Evolutionary conservation across 2,329 filamentous ascomycete genomes (phyloP), one percentile per base, ranked within the genome.

Genomic region (Immersiporthe knoxdaviesiana): DNA sequence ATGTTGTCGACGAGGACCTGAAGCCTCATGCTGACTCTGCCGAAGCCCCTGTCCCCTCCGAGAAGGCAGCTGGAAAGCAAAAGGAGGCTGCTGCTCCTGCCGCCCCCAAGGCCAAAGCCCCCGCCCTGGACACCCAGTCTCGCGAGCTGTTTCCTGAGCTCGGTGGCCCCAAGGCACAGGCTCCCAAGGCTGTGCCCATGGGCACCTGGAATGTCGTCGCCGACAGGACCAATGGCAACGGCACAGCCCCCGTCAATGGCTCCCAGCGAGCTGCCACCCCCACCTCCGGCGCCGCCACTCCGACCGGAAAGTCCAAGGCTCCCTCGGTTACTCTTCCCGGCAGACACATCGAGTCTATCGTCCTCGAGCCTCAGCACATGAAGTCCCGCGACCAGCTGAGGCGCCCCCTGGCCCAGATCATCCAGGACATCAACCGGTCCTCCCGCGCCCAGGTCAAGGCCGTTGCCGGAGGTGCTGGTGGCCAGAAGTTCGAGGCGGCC

Each of bases 91-190:
- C 66, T 21, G 67, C 63, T 50, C 24, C 66, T 56, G 37, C 66
- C n/a, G 24, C 66, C n/a, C 54, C 64, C 27, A 84, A 62, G 37
- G 14, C 84, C 47, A 78, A 58, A 72, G 56, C 80, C 41, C 80
- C 81, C 58, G 75, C 84, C 65, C 83, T 97, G 71, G 93, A 98
- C 79, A 94, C 93, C 27, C 87, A 92, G 76, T 97, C 93, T 24
- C 92, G 97, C 77, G 94, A 98, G 80, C 84, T 92, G 70, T 99
- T 99, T 85, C 96, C 96, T n/a, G 90, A 94, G 74, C 88, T 99
- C 61, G 95, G 94, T 72, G 87, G 82, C 30, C 80, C 85, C 68
- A 89, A 89, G 79, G 84, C 89, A 66, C 94, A 94, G 80, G 83
- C 89, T 24, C 85, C 89, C 68, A 87, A 88, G 73, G 85, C 89